Conservation (phyloP, 2,329 filamentous ascomycete genomes). For the Polychaeton citri region DNA sequence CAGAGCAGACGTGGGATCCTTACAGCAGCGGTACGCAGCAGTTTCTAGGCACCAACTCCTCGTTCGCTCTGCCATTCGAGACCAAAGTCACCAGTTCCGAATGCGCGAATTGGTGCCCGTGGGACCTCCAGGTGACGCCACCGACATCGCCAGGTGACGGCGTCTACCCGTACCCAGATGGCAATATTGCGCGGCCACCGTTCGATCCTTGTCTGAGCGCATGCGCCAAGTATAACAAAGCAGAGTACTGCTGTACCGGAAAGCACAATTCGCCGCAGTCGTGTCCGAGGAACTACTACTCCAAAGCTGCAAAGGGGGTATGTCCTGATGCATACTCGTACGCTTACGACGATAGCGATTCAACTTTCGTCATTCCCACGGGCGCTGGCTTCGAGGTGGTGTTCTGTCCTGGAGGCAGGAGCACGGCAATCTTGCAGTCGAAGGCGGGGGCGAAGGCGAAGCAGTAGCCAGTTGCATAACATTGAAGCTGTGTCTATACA, state of each 20-base stretch:
- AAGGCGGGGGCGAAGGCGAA: too few species aligned
- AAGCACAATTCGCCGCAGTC: conserved; percentile 47
- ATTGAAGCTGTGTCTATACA: too few species aligned
- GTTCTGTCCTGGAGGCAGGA: conserved; percentile 54
- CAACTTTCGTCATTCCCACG: conserved; percentile 43
- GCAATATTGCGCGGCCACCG: conserved; percentile 52
- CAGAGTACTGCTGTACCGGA: conserved; percentile 64
- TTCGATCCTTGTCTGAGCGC: conserved; percentile 71
- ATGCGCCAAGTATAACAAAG: conserved; percentile 54
- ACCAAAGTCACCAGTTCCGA: conserved; percentile 40
- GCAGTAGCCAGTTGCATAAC: too few species aligned
- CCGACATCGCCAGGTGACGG: conserved; percentile 60
- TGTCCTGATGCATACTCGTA: conserved; percentile 80
- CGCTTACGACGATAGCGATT: conserved; percentile 45
- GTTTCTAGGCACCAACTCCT: conserved; percentile 48
- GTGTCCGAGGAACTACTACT: conserved; percentile 57
- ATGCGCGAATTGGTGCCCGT: conserved; percentile 63
- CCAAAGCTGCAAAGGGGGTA: conserved; percentile 54
- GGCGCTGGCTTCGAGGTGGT: conserved; percentile 68
- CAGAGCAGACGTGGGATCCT: conserved; percentile 29
- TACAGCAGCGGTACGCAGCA: conserved; percentile 39
- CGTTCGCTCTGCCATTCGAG: conserved; percentile 57
- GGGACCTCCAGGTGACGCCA: conserved; percentile 56
- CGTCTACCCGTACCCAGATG: conserved; percentile 69
- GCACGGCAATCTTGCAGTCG: conserved; percentile 20